phyloP scores from a whole-genome alignment of 768 basidiomycete genomes.

The Tulasnella sp. region DNA sequence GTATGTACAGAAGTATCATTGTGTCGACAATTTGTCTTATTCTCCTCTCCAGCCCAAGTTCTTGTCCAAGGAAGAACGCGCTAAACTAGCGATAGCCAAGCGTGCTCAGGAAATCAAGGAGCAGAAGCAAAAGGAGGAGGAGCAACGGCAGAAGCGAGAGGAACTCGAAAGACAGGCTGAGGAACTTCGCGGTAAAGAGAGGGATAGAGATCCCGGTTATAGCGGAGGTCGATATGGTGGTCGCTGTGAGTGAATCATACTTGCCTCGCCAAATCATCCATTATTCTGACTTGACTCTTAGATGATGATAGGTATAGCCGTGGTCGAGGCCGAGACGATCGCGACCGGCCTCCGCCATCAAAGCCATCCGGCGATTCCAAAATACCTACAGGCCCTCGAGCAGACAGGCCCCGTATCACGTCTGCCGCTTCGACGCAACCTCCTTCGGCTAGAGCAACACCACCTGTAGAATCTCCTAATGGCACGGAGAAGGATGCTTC shows the following conservation, averaged over 20 bases:
- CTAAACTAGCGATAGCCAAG: slow-evolving; percentile 75
- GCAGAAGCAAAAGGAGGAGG: slow-evolving; percentile 54
- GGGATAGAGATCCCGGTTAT: slow-evolving; percentile 30
- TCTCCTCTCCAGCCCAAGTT: slow-evolving; percentile 64
- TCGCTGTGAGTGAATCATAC: slow-evolving; percentile 28
- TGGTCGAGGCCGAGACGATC: slow-evolving; percentile 15
- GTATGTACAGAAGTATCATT: slow-evolving; percentile 28
- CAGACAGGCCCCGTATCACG: slow-evolving; percentile 42
- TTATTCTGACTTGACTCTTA: slow-evolving; percentile 19
- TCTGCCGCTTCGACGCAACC: slow-evolving; percentile 24
- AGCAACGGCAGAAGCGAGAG: slow-evolving; percentile 47
- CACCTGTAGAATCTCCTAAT: neutral
- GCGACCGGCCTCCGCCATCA: slow-evolving; percentile 27
- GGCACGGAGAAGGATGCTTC: slow-evolving; percentile 24
- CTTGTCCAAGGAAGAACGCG: slow-evolving; percentile 83
- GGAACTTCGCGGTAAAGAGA: slow-evolving; percentile 39
- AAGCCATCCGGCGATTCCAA: slow-evolving; percentile 27
- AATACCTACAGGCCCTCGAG: slow-evolving; percentile 75
- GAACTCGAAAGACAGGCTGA: slow-evolving; percentile 65
- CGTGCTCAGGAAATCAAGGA: slow-evolving; percentile 71
- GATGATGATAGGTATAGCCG: slow-evolving; percentile 30
- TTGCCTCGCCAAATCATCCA: neutral
- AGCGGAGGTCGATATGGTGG: slow-evolving; percentile 31
- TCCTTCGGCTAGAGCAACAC: slow-evolving; percentile 23
- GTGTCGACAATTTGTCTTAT: neutral